phyloP scores from a whole-genome alignment of 2,329 filamentous ascomycete genomes.

The Tolypocladium tundrense region DNA sequence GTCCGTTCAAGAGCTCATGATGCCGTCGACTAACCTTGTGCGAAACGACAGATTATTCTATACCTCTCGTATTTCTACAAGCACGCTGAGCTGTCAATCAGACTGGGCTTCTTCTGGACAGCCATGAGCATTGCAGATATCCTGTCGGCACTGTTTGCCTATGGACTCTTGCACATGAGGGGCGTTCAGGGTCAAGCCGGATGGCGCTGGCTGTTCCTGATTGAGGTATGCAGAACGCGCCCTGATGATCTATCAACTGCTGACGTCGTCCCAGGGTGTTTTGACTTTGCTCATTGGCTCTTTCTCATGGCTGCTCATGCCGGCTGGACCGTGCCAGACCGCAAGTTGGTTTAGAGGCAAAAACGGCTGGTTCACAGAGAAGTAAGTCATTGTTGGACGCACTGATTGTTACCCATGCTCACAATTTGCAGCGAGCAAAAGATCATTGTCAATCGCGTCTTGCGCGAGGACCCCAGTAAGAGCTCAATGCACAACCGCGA shows the following conservation, averaged over 20 bases:
- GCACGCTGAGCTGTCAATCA: conserved; percentile 54
- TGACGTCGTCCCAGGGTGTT: conserved; percentile 3
- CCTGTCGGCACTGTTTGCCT: conserved; percentile 37
- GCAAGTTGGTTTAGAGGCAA: conserved; percentile 41
- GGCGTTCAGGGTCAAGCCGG: conserved; percentile 25
- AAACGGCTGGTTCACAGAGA: conserved; percentile 27
- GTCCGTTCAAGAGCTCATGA: conserved; percentile 2
- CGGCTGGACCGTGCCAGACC: conserved; percentile 28
- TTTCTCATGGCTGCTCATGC: conserved; percentile 13
- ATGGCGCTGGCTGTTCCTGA: conserved; percentile 24
- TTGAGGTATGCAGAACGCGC: background rate
- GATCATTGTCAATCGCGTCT: conserved; percentile 46
- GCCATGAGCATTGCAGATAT: conserved; percentile 49
- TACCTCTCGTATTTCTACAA: conserved; percentile 72
- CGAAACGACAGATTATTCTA: conserved; percentile 18
- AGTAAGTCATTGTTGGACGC: background rate
- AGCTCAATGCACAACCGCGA: conserved; percentile 48
- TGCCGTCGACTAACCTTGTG: conserved; percentile 1
- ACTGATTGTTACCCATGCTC: background rate
- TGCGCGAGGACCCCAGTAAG: conserved; percentile 47
- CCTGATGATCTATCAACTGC: background rate
- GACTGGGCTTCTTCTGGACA: conserved; percentile 62
- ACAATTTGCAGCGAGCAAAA: conserved; percentile 29
- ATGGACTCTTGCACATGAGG: conserved; percentile 25
- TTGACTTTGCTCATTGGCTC: conserved; percentile 18